phyloP scores from a whole-genome alignment of 1,284 basidiomycete species.

The Sparassis latifolia region DNA sequence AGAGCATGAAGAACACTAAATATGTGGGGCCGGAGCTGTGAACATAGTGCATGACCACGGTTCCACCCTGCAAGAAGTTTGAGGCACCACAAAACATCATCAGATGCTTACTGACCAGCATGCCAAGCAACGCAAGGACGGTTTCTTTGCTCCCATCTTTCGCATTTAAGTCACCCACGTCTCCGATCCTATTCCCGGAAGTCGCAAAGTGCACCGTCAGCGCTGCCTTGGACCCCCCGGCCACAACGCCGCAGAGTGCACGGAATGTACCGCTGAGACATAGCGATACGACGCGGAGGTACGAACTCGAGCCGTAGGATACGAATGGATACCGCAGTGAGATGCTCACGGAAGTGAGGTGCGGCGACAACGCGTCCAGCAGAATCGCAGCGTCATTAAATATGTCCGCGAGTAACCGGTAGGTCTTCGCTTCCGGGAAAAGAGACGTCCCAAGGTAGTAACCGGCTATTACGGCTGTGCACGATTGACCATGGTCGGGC shows the following conservation, averaged over 20 bases:
- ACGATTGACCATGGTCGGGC: background rate
- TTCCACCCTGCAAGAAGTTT: slow-evolving; percentile 39
- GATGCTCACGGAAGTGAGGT: slow-evolving; percentile 27
- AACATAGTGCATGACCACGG: slow-evolving; percentile 48
- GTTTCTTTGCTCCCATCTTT: slow-evolving; percentile 71
- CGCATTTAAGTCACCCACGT: slow-evolving; percentile 63
- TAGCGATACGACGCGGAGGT: slow-evolving; percentile 39
- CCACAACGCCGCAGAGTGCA: slow-evolving; percentile 53
- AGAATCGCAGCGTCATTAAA: slow-evolving; percentile 56
- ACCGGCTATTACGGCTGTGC: slow-evolving; percentile 52
- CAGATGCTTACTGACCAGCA: slow-evolving; percentile 43
- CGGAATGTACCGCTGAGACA: slow-evolving; percentile 53
- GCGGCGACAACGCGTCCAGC: slow-evolving; percentile 53
- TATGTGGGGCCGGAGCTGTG: slow-evolving; percentile 45
- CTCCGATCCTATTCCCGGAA: slow-evolving; percentile 37
- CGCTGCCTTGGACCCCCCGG: slow-evolving; percentile 62
- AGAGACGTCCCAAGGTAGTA: slow-evolving; percentile 58
- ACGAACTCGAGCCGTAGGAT: slow-evolving; percentile 22
- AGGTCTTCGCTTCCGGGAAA: slow-evolving; percentile 63
- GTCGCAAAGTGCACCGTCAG: slow-evolving; percentile 62
- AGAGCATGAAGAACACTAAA: slow-evolving; percentile 40
- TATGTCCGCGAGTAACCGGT: slow-evolving; percentile 64
- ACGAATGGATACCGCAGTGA: slow-evolving; percentile 14
- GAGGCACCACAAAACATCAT: background rate
- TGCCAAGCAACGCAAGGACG: slow-evolving; percentile 55